phyloP scores from a whole-genome alignment of 345 rosid genomes.

The Populus alba region DNA sequence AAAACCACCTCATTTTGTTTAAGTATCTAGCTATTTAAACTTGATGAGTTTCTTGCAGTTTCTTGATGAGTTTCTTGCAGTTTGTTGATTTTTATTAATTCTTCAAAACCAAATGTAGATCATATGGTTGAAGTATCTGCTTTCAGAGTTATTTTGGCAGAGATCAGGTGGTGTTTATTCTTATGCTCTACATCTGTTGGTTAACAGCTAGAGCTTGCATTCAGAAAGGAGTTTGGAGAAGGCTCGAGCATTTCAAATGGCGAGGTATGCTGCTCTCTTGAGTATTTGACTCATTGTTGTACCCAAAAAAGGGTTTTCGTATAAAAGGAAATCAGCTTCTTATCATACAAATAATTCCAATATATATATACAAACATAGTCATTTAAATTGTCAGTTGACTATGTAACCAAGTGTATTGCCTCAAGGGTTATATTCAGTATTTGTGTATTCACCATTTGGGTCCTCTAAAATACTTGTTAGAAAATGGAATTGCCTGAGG shows the following conservation, averaged over 20 bases:
- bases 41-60: background rate
- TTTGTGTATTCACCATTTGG: background rate
- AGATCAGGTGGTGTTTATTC: background rate
- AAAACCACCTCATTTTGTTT: background rate
- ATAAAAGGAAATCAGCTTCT: background rate
- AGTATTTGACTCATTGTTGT: background rate
- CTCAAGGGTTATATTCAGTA: background rate
- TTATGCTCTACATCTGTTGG: conserved; percentile 8
- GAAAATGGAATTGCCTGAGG: background rate
- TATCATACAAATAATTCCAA: background rate
- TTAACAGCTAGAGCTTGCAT: conserved; percentile 75
- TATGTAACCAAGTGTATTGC: background rate
- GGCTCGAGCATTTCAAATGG: conserved; percentile 40
- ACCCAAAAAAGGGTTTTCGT: background rate
- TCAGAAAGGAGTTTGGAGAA: conserved; percentile 58
- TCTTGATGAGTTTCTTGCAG: background rate
- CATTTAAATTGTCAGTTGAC: background rate
- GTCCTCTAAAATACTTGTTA: background rate
- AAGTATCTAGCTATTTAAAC: background rate
- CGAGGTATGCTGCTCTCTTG: conserved; percentile 49
- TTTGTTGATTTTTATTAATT: background rate
- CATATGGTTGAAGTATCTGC: background rate
- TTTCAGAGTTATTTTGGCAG: background rate
- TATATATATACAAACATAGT: background rate
- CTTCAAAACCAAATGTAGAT: background rate